A percentile compares a stretch with the other conserved stretches of the same genome.
Conservation (phyloP, 768 basidiomycete species). For the Tremella mesenterica region DNA sequence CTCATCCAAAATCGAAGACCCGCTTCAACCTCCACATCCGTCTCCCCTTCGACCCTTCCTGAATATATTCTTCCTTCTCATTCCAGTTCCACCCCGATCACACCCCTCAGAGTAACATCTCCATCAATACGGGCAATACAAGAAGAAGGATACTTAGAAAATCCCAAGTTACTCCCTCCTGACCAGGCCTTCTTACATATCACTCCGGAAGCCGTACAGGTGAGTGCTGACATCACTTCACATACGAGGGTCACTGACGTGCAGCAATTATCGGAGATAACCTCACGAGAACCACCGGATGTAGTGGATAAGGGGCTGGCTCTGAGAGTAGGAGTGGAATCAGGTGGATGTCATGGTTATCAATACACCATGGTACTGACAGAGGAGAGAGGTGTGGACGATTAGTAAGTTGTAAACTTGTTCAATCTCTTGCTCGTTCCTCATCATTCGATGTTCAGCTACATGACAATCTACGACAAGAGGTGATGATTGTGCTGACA, state of each 20-base stretch:
- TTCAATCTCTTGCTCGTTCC: neutral
- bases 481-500: neutral
- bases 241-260: neutral
- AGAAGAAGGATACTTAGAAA: slow-evolving; percentile 36
- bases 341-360: slow-evolving; percentile 94
- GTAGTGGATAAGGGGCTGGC: slow-evolving; percentile 50
- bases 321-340: slow-evolving; percentile 75
- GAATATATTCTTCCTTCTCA: slow-evolving; percentile 1
- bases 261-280: slow-evolving; percentile 70
- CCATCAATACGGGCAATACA: slow-evolving; percentile 36
- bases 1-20: too few species aligned
- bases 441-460: neutral
- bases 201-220: slow-evolving; percentile 34
- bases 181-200: slow-evolving; percentile 31
- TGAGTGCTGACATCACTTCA: slow-evolving; percentile 9
- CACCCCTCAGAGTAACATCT: slow-evolving; percentile 21
- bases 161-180: slow-evolving; percentile 25
- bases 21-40: too few species aligned
- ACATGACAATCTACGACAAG: neutral
- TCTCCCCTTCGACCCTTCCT: slow-evolving; percentile 2
- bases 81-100: slow-evolving; percentile 1
- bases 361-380: slow-evolving; percentile 88
- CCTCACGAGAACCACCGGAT: slow-evolving; percentile 55
- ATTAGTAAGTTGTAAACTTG: slow-evolving; percentile 61
- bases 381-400: slow-evolving; percentile 56